Conservation (phyloP, 805 yeast genomes). For the Zygosaccharomyces bailii region DNA sequence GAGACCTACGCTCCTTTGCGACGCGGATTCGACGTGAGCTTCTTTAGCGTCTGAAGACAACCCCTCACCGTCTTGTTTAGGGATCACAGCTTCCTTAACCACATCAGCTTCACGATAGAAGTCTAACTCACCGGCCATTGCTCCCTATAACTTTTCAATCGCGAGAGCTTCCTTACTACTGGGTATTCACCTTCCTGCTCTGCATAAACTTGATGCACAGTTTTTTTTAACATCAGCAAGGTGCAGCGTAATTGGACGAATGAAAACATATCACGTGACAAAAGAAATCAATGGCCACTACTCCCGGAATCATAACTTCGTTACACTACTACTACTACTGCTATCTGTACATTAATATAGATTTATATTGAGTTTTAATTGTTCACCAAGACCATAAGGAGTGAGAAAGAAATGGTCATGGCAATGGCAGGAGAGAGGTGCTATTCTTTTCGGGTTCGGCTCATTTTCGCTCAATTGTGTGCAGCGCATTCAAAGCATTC, state of each 20-base stretch:
- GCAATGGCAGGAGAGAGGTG: neutral
- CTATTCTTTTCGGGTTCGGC: neutral
- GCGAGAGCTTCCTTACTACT: too few relatives aligned
- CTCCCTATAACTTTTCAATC: neutral
- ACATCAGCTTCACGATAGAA: conserved; percentile 28
- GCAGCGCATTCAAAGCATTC: neutral
- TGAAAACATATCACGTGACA: neutral
- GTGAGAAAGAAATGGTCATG: neutral
- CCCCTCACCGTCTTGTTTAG: conserved; percentile 20
- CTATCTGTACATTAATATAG: neutral
- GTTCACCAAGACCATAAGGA: neutral
- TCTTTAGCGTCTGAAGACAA: conserved; percentile 22
- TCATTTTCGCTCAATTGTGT: neutral
- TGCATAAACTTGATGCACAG: neutral
- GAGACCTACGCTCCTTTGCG: conserved; percentile 10
- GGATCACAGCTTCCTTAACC: conserved; percentile 27
- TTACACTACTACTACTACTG: too few relatives aligned
- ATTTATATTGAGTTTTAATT: neutral
- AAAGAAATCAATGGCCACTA: neutral
- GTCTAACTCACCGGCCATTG: conserved; percentile 14
- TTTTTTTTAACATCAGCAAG: neutral
- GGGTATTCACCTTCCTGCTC: too few relatives aligned
- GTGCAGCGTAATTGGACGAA: neutral
- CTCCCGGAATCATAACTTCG: neutral
- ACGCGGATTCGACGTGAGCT: conserved; percentile 13